A percentile compares a stretch with the other conserved stretches of the same genome.
phyloP scores from a whole-genome alignment of 306 rosid genomes.

The Heteromeles arbutifolia region DNA sequence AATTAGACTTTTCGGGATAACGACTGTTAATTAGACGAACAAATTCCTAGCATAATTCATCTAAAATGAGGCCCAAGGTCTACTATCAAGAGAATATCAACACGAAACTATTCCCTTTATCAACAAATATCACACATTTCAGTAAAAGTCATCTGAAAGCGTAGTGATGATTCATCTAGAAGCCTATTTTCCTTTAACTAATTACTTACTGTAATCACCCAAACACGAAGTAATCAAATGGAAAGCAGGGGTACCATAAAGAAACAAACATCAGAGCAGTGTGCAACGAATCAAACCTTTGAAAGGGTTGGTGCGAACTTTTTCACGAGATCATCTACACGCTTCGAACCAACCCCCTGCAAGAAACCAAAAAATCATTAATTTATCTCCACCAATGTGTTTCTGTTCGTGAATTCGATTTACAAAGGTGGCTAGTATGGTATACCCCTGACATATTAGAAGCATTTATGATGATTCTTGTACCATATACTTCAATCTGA shows the following conservation, averaged over 20 bases:
- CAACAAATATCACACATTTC: background rate
- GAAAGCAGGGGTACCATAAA: background rate
- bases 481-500: slow-evolving; percentile 35
- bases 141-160: background rate
- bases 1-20: background rate
- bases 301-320: slow-evolving; percentile 65
- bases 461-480: slow-evolving; percentile 2
- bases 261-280: slow-evolving; percentile 32
- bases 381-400: slow-evolving; percentile 7
- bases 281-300: slow-evolving; percentile 52
- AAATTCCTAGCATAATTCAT: background rate
- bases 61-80: background rate
- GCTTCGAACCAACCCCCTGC: slow-evolving; percentile 58
- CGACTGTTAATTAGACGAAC: background rate
- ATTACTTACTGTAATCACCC: background rate
- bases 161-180: background rate
- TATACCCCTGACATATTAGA: slow-evolving; percentile 39
- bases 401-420: background rate
- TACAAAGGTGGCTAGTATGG: background rate
- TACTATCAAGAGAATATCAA: background rate
- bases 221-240: background rate
- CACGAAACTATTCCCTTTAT: background rate
- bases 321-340: slow-evolving; percentile 56
- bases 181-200: background rate
- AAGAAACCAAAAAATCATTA: slow-evolving; percentile 15